These are phyloP conservation scores for Colletotrichum salicis DNA, from an alignment of 2,329 filamentous ascomycete species.

Conservation along the genomic window DNA sequence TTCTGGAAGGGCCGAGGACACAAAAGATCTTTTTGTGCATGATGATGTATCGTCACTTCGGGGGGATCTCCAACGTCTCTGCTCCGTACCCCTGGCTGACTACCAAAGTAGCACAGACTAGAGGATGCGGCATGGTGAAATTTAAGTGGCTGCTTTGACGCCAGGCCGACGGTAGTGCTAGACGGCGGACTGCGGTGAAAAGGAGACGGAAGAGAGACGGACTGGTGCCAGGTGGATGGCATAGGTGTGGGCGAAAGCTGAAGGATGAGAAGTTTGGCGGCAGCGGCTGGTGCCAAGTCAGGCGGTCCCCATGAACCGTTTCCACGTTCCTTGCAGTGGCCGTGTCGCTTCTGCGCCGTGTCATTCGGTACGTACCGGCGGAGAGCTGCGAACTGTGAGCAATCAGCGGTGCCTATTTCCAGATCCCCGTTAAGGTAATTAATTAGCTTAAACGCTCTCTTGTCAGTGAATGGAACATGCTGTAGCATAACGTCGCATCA, in stretches of 20 bases:
- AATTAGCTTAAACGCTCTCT: constrained; percentile 7
- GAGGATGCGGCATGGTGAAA: constrained; percentile 18
- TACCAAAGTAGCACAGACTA: not conserved
- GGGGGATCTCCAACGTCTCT: no score
- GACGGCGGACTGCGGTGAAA: constrained; percentile 6
- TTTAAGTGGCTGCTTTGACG: constrained; percentile 25
- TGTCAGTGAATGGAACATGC: not conserved
- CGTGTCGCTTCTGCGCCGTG: not conserved
- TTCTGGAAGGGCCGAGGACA: constrained; percentile 24
- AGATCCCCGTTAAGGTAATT: constrained; percentile 8
- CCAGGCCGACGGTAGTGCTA: constrained; percentile 12
- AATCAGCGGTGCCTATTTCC: not conserved
- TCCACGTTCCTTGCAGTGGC: constrained; percentile 29
- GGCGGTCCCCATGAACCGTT: constrained; percentile 21
- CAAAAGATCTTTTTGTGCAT: constrained; percentile 33
- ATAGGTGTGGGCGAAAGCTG: not conserved
- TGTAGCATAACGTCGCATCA: constrained; percentile 25
- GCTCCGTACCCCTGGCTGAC: not conserved
- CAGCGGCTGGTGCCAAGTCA: constrained; percentile 20
- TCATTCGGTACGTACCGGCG: constrained; percentile 1
- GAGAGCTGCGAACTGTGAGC: not conserved
- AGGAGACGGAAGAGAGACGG: not conserved
- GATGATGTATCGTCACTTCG: not conserved
- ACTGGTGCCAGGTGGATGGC: not conserved
- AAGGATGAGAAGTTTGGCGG: constrained; percentile 10